Conservation (phyloP, 2,329 filamentous ascomycete genomes). For the Lomentospora prolificans region DNA sequence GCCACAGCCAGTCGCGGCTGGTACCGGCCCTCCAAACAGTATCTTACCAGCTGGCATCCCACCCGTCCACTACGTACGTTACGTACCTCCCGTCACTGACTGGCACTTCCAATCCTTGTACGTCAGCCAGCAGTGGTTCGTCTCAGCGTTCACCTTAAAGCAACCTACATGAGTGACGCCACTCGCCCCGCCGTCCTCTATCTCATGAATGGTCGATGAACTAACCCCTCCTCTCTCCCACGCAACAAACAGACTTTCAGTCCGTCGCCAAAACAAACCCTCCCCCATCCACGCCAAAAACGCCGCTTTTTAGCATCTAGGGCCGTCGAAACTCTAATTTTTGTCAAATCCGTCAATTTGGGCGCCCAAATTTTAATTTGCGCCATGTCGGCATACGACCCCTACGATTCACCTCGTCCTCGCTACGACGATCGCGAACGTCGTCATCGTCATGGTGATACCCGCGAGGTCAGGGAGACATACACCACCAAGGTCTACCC, state of each 20-base stretch:
- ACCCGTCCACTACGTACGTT: too few relatives aligned
- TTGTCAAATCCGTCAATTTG: too few relatives aligned
- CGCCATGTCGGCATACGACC: slow-evolving; percentile 40
- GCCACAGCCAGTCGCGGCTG: too few relatives aligned
- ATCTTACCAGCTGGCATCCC: too few relatives aligned
- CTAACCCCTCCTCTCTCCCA: neutral
- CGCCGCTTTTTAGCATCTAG: neutral
- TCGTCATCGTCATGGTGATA: slow-evolving; percentile 42
- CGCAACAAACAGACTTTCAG: neutral
- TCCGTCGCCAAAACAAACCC: too few relatives aligned
- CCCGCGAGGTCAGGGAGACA: slow-evolving; percentile 27
- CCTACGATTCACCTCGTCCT: slow-evolving; percentile 33
- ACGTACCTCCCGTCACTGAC: too few relatives aligned
- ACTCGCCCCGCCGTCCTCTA: neutral
- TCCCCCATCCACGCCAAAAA: neutral
- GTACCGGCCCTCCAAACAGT: too few relatives aligned
- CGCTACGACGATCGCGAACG: slow-evolving; percentile 25
- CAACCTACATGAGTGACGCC: neutral
- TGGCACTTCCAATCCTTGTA: too few relatives aligned
- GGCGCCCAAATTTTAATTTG: neutral
- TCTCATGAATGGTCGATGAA: neutral
- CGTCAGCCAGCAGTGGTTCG: too few relatives aligned
- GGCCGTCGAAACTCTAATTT: slow-evolving; percentile 3
- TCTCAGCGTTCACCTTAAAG: too few relatives aligned
- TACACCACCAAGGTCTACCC: slow-evolving; percentile 29